These are phyloP conservation scores for Cyclotella kingstonii DNA, from an alignment of 108 stramenopile genomes.

Conservation along the genomic window DNA sequence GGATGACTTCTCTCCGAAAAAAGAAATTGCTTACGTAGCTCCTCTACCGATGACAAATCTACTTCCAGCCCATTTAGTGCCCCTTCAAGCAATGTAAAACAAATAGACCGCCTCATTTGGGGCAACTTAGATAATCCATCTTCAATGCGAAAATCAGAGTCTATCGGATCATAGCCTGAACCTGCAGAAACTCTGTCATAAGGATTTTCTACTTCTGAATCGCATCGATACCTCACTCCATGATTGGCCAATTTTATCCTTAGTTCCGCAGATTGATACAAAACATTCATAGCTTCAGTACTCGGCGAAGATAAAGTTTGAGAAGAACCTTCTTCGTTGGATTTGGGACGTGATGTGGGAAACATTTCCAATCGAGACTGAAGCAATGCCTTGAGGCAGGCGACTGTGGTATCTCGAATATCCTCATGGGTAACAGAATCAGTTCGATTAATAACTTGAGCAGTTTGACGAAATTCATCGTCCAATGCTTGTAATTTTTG, in stretches of 20 bases:
- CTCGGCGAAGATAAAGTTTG: neutral
- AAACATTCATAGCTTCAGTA: slow-evolving; percentile 25
- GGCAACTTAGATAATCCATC: slow-evolving; percentile 63
- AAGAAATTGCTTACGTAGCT: slow-evolving; percentile 10
- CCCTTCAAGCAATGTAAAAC: slow-evolving; percentile 59
- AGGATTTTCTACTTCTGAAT: slow-evolving; percentile 20
- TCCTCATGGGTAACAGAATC: slow-evolving; percentile 15
- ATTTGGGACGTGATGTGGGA: slow-evolving; percentile 35
- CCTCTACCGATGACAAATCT: slow-evolving; percentile 19
- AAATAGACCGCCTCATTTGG: slow-evolving; percentile 64
- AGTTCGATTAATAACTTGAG: neutral
- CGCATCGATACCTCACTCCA: slow-evolving; percentile 61
- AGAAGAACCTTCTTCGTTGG: neutral
- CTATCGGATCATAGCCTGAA: slow-evolving; percentile 29
- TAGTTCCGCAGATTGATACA: slow-evolving; percentile 39
- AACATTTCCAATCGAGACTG: slow-evolving; percentile 26
- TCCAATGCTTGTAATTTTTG: slow-evolving; percentile 23
- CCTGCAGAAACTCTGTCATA: slow-evolving; percentile 27
- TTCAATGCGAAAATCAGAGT: slow-evolving; percentile 33
- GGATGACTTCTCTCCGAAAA: neutral
- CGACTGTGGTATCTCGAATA: slow-evolving; percentile 61
- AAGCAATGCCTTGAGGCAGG: slow-evolving; percentile 41
- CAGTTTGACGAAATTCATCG: neutral
- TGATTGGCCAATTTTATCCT: slow-evolving; percentile 46
- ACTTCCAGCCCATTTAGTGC: slow-evolving; percentile 41